phyloP scores from a whole-genome alignment of 208 protist species.

The Jaenimonas drosophilae region DNA sequence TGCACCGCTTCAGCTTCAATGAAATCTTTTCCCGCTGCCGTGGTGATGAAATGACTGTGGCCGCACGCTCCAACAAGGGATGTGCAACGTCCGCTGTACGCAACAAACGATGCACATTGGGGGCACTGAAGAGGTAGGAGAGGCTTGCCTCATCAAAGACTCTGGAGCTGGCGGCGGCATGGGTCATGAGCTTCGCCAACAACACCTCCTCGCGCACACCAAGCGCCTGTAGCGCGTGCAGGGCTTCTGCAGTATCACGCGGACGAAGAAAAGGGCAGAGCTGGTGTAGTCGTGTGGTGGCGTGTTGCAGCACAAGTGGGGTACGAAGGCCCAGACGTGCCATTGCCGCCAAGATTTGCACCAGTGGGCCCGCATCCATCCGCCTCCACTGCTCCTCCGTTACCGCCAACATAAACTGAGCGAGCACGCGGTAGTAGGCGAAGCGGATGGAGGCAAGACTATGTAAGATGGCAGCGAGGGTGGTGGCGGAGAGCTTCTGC shows the following conservation, averaged over 20 bases:
- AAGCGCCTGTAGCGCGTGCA: constrained; percentile 59
- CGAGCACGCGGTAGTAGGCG: constrained; percentile 53
- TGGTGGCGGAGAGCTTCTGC: constrained; percentile 33
- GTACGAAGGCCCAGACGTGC: constrained; percentile 44
- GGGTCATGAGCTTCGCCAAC: constrained; percentile 35
- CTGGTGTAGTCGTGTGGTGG: constrained; percentile 25
- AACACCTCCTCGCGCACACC: constrained; percentile 39
- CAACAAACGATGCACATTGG: constrained; percentile 58
- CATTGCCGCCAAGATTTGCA: constrained; percentile 48
- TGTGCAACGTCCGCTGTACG: constrained; percentile 24
- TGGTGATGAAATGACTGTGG: constrained; percentile 25
- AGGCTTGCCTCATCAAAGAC: constrained; percentile 57
- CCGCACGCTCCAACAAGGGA: constrained; percentile 54
- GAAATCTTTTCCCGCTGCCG: constrained; percentile 47
- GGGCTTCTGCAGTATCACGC: constrained; percentile 35
- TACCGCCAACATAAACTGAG: constrained; percentile 46
- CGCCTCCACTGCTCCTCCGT: constrained; percentile 67
- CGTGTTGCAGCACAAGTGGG: constrained; percentile 24
- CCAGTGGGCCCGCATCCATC: constrained; percentile 66
- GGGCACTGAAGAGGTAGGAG: constrained; percentile 47
- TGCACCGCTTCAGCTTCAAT: constrained; percentile 22
- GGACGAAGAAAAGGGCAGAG: constrained; percentile 50
- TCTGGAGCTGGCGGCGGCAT: constrained; percentile 28
- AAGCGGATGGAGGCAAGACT: constrained; percentile 68
- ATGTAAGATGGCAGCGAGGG: constrained; percentile 62